A percentile compares a stretch with the other conserved stretches of the same genome.
These are phyloP conservation scores for Lasiodiplodia theobromae DNA, from an alignment of 2,329 filamentous ascomycete genomes.

Conservation along the genomic window DNA sequence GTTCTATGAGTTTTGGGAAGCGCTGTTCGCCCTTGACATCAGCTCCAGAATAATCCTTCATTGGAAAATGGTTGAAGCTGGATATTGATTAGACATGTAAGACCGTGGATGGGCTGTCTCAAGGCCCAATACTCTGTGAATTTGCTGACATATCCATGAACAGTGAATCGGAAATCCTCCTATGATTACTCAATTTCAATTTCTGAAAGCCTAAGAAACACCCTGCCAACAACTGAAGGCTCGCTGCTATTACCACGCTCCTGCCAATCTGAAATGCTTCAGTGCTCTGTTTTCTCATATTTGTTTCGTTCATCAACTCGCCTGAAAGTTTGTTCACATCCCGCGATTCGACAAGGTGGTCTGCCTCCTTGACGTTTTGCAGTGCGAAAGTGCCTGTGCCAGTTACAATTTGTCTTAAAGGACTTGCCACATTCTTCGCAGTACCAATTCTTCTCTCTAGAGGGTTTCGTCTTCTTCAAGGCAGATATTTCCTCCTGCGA, in stretches of 20 bases:
- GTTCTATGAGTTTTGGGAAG: background rate
- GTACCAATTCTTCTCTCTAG: background rate
- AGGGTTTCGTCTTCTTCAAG: background rate
- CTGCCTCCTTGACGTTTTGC: background rate
- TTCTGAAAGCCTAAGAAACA: too few relatives aligned
- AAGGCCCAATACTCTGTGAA: too few relatives aligned
- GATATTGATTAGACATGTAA: too few relatives aligned
- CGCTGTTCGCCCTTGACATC: too few relatives aligned
- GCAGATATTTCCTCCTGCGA: background rate
- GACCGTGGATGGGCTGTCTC: rapidly evolving
- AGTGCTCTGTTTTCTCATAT: background rate
- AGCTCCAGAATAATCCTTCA: too few relatives aligned
- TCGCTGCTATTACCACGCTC: too few relatives aligned
- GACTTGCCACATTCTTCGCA: background rate
- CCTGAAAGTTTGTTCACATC: background rate
- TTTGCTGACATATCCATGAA: too few relatives aligned
- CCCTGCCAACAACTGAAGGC: too few relatives aligned
- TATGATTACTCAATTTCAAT: too few relatives aligned
- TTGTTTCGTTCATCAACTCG: background rate
- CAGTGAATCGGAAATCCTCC: too few relatives aligned
- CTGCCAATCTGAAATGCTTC: background rate
- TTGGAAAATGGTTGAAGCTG: too few relatives aligned
- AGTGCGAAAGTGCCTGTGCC: background rate
- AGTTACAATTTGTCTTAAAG: background rate
- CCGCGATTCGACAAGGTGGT: background rate